Percentiles rank a stretch among this genome's conserved stretches.
Evolutionary conservation across 2,329 filamentous ascomycete species (phyloP).

Genomic region (Dothidotthia symphoricarpi): DNA sequence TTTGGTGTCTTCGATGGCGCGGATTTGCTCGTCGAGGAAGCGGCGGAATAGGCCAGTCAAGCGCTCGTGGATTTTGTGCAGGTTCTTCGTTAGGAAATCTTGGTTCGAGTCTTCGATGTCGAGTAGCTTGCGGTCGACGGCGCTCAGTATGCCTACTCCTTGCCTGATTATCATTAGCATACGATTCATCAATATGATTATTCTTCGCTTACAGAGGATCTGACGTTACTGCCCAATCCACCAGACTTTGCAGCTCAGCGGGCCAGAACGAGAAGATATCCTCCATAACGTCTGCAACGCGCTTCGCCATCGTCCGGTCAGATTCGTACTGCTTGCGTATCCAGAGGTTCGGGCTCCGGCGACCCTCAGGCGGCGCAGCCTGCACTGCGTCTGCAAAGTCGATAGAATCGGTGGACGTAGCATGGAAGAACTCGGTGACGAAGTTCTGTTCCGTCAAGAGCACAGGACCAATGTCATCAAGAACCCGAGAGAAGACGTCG

Average conservation of each 20-base stretch:
- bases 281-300: constrained; percentile 84
- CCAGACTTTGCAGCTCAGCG: constrained; percentile 71
- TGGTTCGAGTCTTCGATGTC: constrained; percentile 88
- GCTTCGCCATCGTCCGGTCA: constrained; percentile 79
- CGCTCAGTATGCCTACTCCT: constrained; percentile 81
- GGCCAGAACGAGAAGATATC: constrained; percentile 81
- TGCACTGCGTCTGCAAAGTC: constrained; percentile 83
- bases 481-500: constrained; percentile 75
- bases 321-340: constrained; percentile 79
- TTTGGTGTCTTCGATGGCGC: constrained; percentile 95
- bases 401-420: constrained; percentile 74
- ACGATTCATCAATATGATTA: background rate
- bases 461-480: constrained; percentile 79
- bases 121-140: constrained; percentile 73
- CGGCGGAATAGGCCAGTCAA: constrained; percentile 76
- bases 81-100: constrained; percentile 76
- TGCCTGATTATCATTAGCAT: constrained; percentile 57
- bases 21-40: constrained; percentile 92
- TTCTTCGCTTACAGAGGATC: constrained; percentile 71
- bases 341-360: constrained; percentile 70
- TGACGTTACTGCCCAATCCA: constrained; percentile 77
- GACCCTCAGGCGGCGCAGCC: constrained; percentile 62
- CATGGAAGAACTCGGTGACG: constrained; percentile 93
- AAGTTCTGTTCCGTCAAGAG: constrained; percentile 96
- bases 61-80: constrained; percentile 75